Conservation (phyloP, 2,329 filamentous ascomycete species). For the Mariannaea elegans region DNA sequence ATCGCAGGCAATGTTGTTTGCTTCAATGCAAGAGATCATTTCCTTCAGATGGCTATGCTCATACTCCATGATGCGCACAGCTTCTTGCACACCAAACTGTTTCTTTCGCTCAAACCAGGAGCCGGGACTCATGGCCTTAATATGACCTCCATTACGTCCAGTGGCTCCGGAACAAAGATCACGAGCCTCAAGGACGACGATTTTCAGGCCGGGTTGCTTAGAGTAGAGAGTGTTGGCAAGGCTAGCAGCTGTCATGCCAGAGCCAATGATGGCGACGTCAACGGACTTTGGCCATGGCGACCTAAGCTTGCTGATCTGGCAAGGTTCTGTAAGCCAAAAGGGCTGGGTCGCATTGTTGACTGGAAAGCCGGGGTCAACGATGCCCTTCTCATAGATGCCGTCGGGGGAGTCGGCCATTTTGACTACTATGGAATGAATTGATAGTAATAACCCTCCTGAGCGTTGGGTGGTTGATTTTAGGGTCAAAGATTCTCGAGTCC, state of each 20-base stretch:
- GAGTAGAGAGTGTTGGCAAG: conserved; percentile 22
- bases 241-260: conserved; percentile 32
- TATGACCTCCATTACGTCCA: conserved; percentile 36
- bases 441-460: too few species aligned
- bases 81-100: conserved; percentile 16
- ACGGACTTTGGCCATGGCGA: conserved; percentile 24
- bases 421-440: too few species aligned
- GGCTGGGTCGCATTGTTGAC: conserved; percentile 26
- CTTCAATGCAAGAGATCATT: conserved; percentile 13
- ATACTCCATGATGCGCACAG: conserved; percentile 20
- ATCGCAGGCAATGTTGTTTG: conserved; percentile 9
- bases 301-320: conserved; percentile 18
- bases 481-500: too few species aligned
- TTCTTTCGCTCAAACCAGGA: conserved; percentile 20
- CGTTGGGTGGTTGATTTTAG: too few species aligned
- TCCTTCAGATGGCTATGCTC: conserved; percentile 20
- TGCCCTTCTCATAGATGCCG: conserved; percentile 32
- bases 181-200: conserved; percentile 30
- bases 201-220: conserved; percentile 20
- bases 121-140: conserved; percentile 22
- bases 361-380: conserved; percentile 31
- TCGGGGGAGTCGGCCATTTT: too few species aligned
- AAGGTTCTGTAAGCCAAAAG: conserved; percentile 28
- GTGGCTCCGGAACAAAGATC: conserved; percentile 30
- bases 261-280: conserved; percentile 33